Evolutionary conservation across 371 early-diverging fungal genomes (phyloP), one percentile per base, ranked within the genome.

Genomic region (Syncephalastrum monosporum): DNA sequence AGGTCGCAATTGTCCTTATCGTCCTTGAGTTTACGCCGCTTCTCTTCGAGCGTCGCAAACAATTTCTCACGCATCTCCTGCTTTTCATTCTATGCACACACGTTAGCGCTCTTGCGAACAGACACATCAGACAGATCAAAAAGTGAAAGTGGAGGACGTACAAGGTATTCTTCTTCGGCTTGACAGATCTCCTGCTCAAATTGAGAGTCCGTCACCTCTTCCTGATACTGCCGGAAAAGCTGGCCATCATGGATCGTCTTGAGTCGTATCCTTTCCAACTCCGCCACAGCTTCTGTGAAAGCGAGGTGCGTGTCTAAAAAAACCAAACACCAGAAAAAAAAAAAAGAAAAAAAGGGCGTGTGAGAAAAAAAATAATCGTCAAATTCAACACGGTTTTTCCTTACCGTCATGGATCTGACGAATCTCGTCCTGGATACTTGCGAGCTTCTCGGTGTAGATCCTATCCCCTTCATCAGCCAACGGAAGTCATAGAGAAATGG

Each of bases 1-100:
- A 91, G 74, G 56, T 91, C 92, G 70, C 88, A 74, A 65, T 84
- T 88, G 51, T 92, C 94, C 61, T 90, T 88, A 50, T 94, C 94
- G 57, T 94, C 94, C 25, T 83, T 83, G 43, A 92, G 66, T 52
- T 87, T 89, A 33, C 84, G 75, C 56, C 90, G 82, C 59, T 86
- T 85, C 38, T 87, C 91, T 53, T 94, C 93, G 29, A 94, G 69
- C 13, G 75, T 82, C 13, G 74, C 74, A 58, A 91, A 81, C 63
- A 94, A 70, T 64, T 84, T 87, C 42, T 90, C 91, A 48, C 87
- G 75, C 43, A 92, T 62, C 10, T 82, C 83, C 60, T 89, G 88
- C 53, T 79, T 85, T 49, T 89, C 89, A 29, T 63, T 71, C 82
- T 82, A 69, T 29, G 57, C 23, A 44, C 29, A 61, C 29, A 60